Percentiles rank a stretch among this genome's conserved stretches.
These are phyloP conservation scores for Bimuria novae-zelandiae DNA, from an alignment of 2,329 filamentous ascomycete species.

Conservation along the genomic window DNA sequence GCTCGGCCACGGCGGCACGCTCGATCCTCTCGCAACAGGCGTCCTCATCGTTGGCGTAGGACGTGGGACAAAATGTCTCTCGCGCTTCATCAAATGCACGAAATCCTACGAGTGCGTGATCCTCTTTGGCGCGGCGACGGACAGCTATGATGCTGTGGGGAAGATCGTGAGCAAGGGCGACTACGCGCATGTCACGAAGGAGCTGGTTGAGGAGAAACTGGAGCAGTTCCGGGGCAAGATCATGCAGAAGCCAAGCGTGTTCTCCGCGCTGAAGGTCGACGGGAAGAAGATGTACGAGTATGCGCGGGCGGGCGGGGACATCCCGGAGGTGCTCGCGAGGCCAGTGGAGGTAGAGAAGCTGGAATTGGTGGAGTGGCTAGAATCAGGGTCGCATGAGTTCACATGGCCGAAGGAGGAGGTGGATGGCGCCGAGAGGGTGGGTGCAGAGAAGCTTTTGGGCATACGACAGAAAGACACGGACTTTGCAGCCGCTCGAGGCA, in stretches of 20 bases:
- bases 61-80: conserved; percentile 80
- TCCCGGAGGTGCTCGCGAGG: conserved; percentile 83
- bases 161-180: conserved; percentile 76
- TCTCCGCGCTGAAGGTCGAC: conserved; percentile 89
- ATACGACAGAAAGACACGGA: conserved; percentile 40
- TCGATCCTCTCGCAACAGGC: conserved; percentile 92
- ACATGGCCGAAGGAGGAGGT: conserved; percentile 82
- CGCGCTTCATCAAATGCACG: conserved; percentile 80
- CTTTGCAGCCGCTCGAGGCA: conserved; percentile 33
- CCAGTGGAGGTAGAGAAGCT: conserved; percentile 78
- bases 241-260: conserved; percentile 89
- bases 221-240: conserved; percentile 78
- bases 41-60: conserved; percentile 89
- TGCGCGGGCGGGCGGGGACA: conserved; percentile 82
- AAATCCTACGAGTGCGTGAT: conserved; percentile 92
- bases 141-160: conserved; percentile 86
- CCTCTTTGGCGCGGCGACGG: conserved; percentile 88
- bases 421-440: conserved; percentile 71
- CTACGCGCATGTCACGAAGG: conserved; percentile 80
- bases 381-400: conserved; percentile 78
- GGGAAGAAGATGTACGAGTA: conserved; percentile 97
- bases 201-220: conserved; percentile 77
- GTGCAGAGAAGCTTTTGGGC: conserved; percentile 69
- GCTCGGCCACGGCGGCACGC: conserved; percentile 92
- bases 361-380: conserved; percentile 81